Percentiles rank a stretch among this genome's conserved stretches.
Conservation (phyloP, 2,329 filamentous ascomycete species). For the Curvularia verruculosa region DNA sequence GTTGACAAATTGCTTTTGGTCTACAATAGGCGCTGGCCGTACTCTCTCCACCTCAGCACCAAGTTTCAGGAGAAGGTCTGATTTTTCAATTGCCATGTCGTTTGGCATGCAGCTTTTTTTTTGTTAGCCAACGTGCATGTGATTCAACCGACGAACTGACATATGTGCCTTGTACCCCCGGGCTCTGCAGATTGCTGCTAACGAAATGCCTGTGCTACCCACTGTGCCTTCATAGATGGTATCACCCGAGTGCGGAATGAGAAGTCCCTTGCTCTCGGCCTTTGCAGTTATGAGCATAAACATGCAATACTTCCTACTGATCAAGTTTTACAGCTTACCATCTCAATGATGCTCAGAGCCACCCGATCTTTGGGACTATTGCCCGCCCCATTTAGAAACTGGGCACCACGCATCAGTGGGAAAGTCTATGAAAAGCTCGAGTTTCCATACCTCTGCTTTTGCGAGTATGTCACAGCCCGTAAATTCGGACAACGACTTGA, state of each 20-base stretch:
- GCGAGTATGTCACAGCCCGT: conserved; percentile 90
- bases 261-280: conserved; percentile 77
- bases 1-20: conserved; percentile 93
- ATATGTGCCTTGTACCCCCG: conserved; percentile 92
- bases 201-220: conserved; percentile 92
- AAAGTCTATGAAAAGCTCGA: background rate
- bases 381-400: conserved; percentile 91
- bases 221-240: conserved; percentile 98
- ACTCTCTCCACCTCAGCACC: conserved; percentile 94
- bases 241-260: conserved; percentile 82
- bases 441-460: conserved; percentile 73
- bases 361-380: conserved; percentile 95
- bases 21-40: conserved; percentile 89
- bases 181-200: conserved; percentile 86
- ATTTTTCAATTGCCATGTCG: conserved; percentile 88
- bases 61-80: conserved; percentile 83
- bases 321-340: conserved; percentile 47
- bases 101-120: conserved; percentile 84
- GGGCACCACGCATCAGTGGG: conserved; percentile 6
- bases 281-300: conserved; percentile 41
- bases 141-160: conserved; percentile 48
- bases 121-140: conserved; percentile 13
- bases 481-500: conserved; percentile 82
- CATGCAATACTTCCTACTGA: background rate
- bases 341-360: conserved; percentile 83